These are phyloP conservation scores for Pascua guehoae DNA, from an alignment of 1,284 basidiomycete genomes.

Conservation along the genomic window DNA sequence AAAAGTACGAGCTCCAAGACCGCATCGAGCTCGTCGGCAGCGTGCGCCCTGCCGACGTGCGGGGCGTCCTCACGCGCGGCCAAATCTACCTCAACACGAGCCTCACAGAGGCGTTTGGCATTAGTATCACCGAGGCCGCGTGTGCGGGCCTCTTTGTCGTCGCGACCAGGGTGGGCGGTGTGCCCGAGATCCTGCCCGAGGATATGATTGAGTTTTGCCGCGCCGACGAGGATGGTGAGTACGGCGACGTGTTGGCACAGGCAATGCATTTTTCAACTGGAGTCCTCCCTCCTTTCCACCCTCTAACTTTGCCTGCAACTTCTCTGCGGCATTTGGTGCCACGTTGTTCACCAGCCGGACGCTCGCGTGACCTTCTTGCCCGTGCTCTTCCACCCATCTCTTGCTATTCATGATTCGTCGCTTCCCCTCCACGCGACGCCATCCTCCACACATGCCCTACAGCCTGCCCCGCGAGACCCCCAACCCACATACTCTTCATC, in stretches of 20 bases:
- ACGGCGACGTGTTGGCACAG: neutral
- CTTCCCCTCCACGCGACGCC: neutral
- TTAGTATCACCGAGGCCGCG: slow-evolving; percentile 92
- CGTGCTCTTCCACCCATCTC: too few relatives aligned
- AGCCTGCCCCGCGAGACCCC: neutral
- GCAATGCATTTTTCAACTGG: too few relatives aligned
- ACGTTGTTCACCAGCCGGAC: too few relatives aligned
- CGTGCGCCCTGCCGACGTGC: slow-evolving; percentile 75
- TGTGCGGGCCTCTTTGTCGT: slow-evolving; percentile 93
- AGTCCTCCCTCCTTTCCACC: too few relatives aligned
- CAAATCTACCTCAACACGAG: slow-evolving; percentile 94
- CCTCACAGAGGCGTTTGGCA: slow-evolving; percentile 95
- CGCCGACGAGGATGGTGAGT: slow-evolving; percentile 72
- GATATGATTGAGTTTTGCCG: slow-evolving; percentile 92
- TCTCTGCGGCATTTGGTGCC: too few relatives aligned
- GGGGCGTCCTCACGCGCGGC: slow-evolving; percentile 74
- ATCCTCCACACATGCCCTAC: neutral
- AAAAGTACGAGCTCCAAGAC: slow-evolving; percentile 83
- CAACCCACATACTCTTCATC: neutral
- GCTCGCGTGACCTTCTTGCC: too few relatives aligned
- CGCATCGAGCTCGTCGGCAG: slow-evolving; percentile 83
- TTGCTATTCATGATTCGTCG: neutral
- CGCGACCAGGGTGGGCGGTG: slow-evolving; percentile 87
- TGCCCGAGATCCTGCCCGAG: slow-evolving; percentile 88
- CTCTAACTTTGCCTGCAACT: too few relatives aligned